phyloP scores from a whole-genome alignment of 1,139 yeast species.

The Geotrichum restrictum region DNA sequence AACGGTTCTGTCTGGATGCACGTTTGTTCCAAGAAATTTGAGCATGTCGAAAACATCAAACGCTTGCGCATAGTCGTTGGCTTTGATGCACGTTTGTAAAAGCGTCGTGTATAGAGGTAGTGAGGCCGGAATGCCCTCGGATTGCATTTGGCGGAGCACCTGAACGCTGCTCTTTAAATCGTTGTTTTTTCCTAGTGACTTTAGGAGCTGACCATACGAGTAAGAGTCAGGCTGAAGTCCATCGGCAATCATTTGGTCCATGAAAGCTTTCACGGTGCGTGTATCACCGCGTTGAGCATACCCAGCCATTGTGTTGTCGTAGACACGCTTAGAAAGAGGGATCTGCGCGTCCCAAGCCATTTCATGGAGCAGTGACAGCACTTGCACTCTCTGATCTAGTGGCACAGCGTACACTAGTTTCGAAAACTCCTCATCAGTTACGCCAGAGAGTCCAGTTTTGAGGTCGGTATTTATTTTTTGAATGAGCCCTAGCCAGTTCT shows the following conservation, averaged over 20 bases:
- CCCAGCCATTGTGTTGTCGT: slow-evolving; percentile 36
- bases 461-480: slow-evolving; percentile 23
- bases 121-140: slow-evolving; percentile 50
- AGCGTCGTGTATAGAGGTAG: slow-evolving; percentile 59
- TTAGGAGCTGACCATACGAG: slow-evolving; percentile 47
- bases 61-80: slow-evolving; percentile 54
- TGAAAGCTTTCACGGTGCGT: slow-evolving; percentile 35
- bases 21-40: slow-evolving; percentile 65
- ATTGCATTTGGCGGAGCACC: slow-evolving; percentile 49
- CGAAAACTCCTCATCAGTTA: slow-evolving; percentile 30
- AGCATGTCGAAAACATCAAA: slow-evolving; percentile 73
- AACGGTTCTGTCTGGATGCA: slow-evolving; percentile 63
- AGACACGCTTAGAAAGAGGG: slow-evolving; percentile 28
- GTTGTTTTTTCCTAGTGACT: slow-evolving; percentile 41
- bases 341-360: slow-evolving; percentile 31
- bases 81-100: slow-evolving; percentile 60
- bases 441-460: slow-evolving; percentile 23
- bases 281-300: slow-evolving; percentile 37
- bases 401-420: slow-evolving; percentile 32
- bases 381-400: slow-evolving; percentile 27
- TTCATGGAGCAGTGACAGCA: slow-evolving; percentile 29
- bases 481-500: slow-evolving; percentile 30
- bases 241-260: slow-evolving; percentile 34
- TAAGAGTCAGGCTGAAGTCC: slow-evolving; percentile 41
- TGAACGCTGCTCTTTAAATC: slow-evolving; percentile 31